Evolutionary conservation across 768 basidiomycete genomes (phyloP), one percentile per base, ranked within the genome.

Genomic region (Rubroboletus pulcherrimus): DNA sequence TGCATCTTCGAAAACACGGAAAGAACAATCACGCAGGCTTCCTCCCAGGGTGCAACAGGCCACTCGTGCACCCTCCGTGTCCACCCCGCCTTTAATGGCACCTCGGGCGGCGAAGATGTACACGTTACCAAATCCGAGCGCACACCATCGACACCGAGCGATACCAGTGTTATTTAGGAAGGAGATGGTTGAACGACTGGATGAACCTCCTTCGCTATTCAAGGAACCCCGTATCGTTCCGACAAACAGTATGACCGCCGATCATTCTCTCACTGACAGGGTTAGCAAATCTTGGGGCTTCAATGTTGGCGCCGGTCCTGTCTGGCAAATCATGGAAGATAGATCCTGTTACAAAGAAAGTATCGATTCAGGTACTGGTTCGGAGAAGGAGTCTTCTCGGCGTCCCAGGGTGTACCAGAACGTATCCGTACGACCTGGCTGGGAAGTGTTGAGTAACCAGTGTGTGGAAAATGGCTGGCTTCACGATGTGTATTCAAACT

Each of bases 311-410:
- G 67, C 82, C 3, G 91, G 91, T 0, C 89, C 90, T 1, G 62
- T 90, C 7, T 93, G 90, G 89, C 86, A 91, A 55, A 69, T 91
- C 35, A 70, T 80, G 41, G 91, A 93, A 64, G 91, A 93, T 59
- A 71, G 89, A 48, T 82, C 80, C 1, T 93, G 87, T 81, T 92
- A 76, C 68, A 91, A 88, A 64, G 91, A 92, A 61, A 76, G 80
- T 4, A 55, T 65, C 33, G 31, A 31, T 24, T 55, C 65, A 11
- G 71, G 71, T 3, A 57, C 66, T 9, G 56, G 61, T 29, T n/a
- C 57, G 10, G 75, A 75, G 49, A 68, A 64, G 1, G 87, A 89
- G 60, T 76, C 69, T 10, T 75, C 68, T 35, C 75, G 83, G 17
- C 74, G 86, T 49, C 89, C 88, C 4, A 75, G 75, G 52, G 89